A percentile compares a stretch with the other conserved stretches of the same genome.
phyloP scores from a whole-genome alignment of 2,329 filamentous ascomycete species.

The Pyrenophora graminea region DNA sequence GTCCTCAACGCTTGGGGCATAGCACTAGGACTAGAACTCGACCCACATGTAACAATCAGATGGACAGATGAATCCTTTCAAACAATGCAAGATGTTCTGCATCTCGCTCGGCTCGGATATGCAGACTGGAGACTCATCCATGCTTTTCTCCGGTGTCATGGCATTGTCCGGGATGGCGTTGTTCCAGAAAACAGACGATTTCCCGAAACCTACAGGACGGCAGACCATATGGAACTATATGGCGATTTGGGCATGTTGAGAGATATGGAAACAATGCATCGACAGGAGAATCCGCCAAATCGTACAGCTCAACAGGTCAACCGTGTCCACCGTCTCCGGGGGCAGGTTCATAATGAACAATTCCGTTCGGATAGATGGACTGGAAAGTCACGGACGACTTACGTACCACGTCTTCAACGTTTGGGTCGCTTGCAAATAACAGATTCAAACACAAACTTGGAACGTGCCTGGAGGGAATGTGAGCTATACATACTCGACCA shows the following conservation, averaged over 20 bases:
- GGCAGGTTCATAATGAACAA: no score
- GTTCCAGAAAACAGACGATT: slow-evolving; percentile 1
- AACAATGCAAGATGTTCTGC: slow-evolving; percentile 7
- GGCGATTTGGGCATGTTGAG: not conserved
- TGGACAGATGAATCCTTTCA: slow-evolving; percentile 12
- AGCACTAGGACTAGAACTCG: slow-evolving; percentile 24
- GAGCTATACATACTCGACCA: no score
- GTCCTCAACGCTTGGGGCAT: slow-evolving; percentile 28
- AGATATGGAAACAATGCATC: not conserved
- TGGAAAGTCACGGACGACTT: not conserved
- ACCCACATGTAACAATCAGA: slow-evolving; percentile 4
- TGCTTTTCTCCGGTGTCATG: slow-evolving; percentile 17
- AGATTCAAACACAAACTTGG: not conserved
- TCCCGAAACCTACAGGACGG: not conserved
- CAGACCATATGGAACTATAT: not conserved
- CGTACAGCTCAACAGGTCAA: no score
- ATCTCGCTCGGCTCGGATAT: slow-evolving; percentile 15
- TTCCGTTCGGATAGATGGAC: no score
- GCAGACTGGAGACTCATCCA: slow-evolving; percentile 23
- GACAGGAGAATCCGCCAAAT: not conserved
- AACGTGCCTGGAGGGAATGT: no score
- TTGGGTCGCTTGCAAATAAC: not conserved
- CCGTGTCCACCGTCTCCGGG: no score
- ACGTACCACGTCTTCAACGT: not conserved
- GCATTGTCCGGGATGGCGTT: slow-evolving; percentile 3